phyloP scores from a whole-genome alignment of 1,284 basidiomycete genomes.

The Boletellus dicymbophilus region DNA sequence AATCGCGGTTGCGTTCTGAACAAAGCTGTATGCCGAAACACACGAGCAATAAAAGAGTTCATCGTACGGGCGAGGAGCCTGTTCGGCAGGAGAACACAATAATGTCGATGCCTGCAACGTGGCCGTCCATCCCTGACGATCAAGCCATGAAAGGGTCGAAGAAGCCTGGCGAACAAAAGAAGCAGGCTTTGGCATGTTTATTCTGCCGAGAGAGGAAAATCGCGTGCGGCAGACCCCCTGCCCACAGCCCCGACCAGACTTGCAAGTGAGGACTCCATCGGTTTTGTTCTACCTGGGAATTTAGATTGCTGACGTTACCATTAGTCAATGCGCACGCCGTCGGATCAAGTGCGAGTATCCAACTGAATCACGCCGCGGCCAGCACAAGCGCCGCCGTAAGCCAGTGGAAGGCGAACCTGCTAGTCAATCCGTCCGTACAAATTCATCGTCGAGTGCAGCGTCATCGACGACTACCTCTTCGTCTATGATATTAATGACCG shows the following conservation, averaged over 20 bases:
- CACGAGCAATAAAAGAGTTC: conserved; percentile 30
- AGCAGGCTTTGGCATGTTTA: conserved; percentile 40
- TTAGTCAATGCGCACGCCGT: conserved; percentile 50
- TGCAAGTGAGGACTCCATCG: conserved; percentile 38
- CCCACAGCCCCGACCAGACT: conserved; percentile 34
- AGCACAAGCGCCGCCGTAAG: conserved; percentile 46
- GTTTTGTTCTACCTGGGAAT: conserved; percentile 6
- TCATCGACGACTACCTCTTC: conserved; percentile 19
- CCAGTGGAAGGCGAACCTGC: conserved; percentile 27
- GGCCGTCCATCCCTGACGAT: conserved; percentile 38
- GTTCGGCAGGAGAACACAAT: conserved; percentile 31
- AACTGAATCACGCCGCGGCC: conserved; percentile 52
- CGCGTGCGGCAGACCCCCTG: conserved; percentile 38
- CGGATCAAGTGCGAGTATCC: conserved; percentile 50
- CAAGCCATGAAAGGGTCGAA: conserved; percentile 33
- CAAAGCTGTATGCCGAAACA: conserved; percentile 25
- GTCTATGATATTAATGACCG: conserved; percentile 20
- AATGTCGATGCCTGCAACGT: conserved; percentile 31
- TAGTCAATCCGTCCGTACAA: conserved; percentile 26
- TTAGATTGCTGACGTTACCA: conserved; percentile 24
- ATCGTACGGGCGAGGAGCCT: conserved; percentile 32
- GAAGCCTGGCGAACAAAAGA: conserved; percentile 39
- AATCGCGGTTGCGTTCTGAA: conserved; percentile 25
- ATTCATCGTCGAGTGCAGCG: conserved; percentile 18
- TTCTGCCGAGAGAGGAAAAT: conserved; percentile 42